Evolutionary conservation across 2,329 filamentous ascomycete genomes (phyloP).

Genomic region (Cadophora malorum): DNA sequence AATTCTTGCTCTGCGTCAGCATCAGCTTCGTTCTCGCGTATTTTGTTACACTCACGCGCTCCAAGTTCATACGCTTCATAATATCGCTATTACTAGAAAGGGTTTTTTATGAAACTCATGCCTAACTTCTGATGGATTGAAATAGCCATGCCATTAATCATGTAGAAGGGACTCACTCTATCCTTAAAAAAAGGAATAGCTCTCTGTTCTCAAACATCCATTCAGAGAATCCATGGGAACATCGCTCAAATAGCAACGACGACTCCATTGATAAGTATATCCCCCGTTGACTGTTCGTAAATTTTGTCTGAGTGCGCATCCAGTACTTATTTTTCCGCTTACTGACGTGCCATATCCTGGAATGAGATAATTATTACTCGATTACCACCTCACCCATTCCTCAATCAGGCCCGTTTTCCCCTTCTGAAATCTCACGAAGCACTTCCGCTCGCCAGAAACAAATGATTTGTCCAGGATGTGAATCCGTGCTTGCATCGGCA

Average conservation of each 20-base stretch:
- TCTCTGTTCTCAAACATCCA: not conserved
- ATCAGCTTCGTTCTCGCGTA: not conserved
- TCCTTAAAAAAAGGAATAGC: not conserved
- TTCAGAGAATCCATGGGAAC: not conserved
- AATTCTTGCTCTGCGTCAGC: not conserved
- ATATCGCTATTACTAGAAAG: too few relatives aligned
- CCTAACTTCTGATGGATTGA: too few relatives aligned
- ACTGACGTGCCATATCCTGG: too few relatives aligned
- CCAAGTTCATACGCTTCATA: too few relatives aligned
- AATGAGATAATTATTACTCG: not conserved
- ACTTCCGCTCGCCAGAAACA: conserved; percentile 10
- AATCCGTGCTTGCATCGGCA: conserved; percentile 31
- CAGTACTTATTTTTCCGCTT: not conserved
- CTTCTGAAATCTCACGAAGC: conserved; percentile 9
- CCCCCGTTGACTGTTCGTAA: not conserved
- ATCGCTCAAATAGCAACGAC: not conserved
- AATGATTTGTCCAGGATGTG: conserved; percentile 12
- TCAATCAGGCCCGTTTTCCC: not conserved
- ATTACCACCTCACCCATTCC: conserved; percentile 9
- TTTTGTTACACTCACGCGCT: too few relatives aligned
- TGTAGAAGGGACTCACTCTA: too few relatives aligned
- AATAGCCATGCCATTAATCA: too few relatives aligned
- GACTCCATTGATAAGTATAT: not conserved
- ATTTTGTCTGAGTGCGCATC: not conserved
- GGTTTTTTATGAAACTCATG: too few relatives aligned